Evolutionary conservation across 306 rosid species (phyloP).

Genomic region (Senna tora): DNA sequence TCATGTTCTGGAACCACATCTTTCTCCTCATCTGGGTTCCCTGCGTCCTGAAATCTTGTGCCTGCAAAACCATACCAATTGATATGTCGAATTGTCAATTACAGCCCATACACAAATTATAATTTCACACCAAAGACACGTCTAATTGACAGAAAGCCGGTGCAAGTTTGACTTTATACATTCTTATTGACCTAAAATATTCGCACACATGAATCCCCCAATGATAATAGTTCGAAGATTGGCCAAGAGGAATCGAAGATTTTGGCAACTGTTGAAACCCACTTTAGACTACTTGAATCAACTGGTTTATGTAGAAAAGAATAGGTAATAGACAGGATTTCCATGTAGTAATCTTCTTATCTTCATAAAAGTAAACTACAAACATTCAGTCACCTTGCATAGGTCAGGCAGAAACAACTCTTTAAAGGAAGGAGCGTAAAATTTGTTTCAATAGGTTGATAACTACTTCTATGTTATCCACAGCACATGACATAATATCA

Average conservation of each 20-base stretch:
- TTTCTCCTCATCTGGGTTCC: constrained; percentile 75
- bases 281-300: not conserved
- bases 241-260: not conserved
- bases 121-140: not conserved
- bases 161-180: not conserved
- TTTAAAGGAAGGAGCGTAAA: not conserved
- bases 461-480: not conserved
- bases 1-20: constrained; percentile 93
- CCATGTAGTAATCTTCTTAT: too few relatives aligned
- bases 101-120: not conserved
- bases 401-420: not conserved
- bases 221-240: not conserved
- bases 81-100: constrained; percentile 15
- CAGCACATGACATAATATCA: not conserved
- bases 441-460: not conserved
- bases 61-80: constrained; percentile 53
- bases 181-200: not conserved
- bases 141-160: too few relatives aligned
- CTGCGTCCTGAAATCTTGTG: constrained; percentile 64
- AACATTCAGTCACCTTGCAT: not conserved
- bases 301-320: not conserved
- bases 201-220: not conserved
- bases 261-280: not conserved
- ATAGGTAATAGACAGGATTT: not conserved
- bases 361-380: not conserved